Base-by-base conservation (phyloP, 768 basidiomycete species). In the Psilocybe sp. region DNA sequence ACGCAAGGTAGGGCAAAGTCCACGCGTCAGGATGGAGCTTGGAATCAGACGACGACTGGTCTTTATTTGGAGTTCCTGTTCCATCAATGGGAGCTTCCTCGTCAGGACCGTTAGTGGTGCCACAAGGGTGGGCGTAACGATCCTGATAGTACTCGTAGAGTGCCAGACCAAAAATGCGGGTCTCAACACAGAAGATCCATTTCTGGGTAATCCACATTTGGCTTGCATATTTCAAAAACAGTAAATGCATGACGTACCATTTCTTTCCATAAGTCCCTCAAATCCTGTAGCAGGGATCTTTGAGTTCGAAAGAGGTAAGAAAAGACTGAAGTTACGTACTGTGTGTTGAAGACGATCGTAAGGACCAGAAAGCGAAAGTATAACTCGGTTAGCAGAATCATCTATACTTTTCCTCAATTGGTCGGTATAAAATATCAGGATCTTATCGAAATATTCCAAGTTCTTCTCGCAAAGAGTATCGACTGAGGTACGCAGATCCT, bases 291-390 rank as follows among this genome's bases (percentile, higher is more conserved):
- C 23, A 10, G 19, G 28, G 13, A 5, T 7, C 13, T n/a, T 10
- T 31, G 19, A 16, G 5, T 1, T 33, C 14, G 23, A 14, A n/a
- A 7, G 15, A 36, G n/a, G n/a, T n/a, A n/a, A n/a, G n/a, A n/a
- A n/a, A n/a, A n/a, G n/a, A n/a, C n/a, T n/a, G n/a, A 28, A 28
- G 23, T 28, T 4, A 50, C 40, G 16, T 31, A 55, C 59, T 15
- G 53, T 54, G 23, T 60, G 40, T 10, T 52, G 16, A 6, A 60
- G 35, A 3, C 59, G 49, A 42, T 54, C 55, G 38, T 54, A 50
- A 6, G 60, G 60, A 9, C 57, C 57, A 19, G 52, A 47, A 3
- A 61, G 36, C 8, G 47, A 38, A 20, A 47, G 44, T 4, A 60
- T 47, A 8, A 60, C 50, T 3, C 41, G 46, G 7, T 44, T 37